Percentiles rank a stretch among this genome's conserved stretches.
Conservation (phyloP, 2,329 filamentous ascomycete genomes). For the Ophiostoma montium region DNA sequence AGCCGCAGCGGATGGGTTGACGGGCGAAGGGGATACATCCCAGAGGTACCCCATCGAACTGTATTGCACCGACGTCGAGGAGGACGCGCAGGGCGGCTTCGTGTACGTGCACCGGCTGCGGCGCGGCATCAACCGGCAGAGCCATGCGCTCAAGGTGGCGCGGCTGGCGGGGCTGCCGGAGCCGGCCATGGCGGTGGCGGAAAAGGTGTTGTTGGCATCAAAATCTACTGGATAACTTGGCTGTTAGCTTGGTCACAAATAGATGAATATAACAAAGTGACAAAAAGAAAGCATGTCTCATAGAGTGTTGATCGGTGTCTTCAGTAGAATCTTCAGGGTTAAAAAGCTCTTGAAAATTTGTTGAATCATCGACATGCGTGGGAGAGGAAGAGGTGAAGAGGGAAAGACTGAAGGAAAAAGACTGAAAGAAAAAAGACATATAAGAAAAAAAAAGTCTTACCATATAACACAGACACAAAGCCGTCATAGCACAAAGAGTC, state of each 20-base stretch:
- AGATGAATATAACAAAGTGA: background rate
- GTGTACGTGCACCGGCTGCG: slow-evolving; percentile 74
- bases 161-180: slow-evolving; percentile 69
- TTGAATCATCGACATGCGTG: slow-evolving; percentile 39
- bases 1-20: slow-evolving; percentile 39
- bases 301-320: slow-evolving; percentile 44
- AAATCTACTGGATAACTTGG: too few relatives aligned
- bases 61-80: slow-evolving; percentile 83
- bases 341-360: slow-evolving; percentile 47
- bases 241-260: too few relatives aligned
- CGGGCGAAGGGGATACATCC: slow-evolving; percentile 15
- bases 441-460: slow-evolving; percentile 12
- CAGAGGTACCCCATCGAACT: slow-evolving; percentile 36
- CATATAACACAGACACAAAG: too few relatives aligned
- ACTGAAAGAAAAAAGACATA: slow-evolving; percentile 12
- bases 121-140: slow-evolving; percentile 69
- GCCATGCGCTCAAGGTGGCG: slow-evolving; percentile 93
- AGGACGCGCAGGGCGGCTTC: slow-evolving; percentile 57
- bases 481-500: too few relatives aligned
- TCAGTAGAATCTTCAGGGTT: slow-evolving; percentile 50
- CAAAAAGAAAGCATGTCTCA: slow-evolving; percentile 30
- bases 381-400: background rate
- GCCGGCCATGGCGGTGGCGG: slow-evolving; percentile 54
- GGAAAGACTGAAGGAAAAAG: too few relatives aligned
- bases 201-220: slow-evolving; percentile 37